A percentile compares a stretch with the other conserved stretches of the same genome.
These are phyloP conservation scores for Beauveria brongniartii DNA, from an alignment of 2,329 filamentous ascomycete genomes.

Conservation along the genomic window DNA sequence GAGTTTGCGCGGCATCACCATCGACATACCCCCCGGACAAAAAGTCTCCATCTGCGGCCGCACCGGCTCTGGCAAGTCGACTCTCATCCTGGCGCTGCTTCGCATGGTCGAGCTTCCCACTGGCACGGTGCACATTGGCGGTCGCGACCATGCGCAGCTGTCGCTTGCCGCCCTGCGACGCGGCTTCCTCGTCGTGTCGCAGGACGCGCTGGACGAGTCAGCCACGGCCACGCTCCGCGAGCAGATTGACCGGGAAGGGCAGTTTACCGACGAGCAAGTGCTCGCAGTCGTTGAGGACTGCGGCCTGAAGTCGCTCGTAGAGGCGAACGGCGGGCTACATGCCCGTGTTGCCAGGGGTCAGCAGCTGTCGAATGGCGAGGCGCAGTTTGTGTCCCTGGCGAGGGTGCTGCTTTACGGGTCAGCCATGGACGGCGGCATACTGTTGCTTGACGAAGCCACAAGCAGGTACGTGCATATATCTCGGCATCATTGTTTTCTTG, in stretches of 20 bases:
- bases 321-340: neutral
- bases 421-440: neutral
- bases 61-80: constrained; percentile 6
- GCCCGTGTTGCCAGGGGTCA: neutral
- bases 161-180: neutral
- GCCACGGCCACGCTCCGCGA: neutral
- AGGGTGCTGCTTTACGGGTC: neutral
- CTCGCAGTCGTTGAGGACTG: neutral
- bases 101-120: neutral
- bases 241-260: neutral
- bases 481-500: no score
- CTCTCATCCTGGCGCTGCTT: neutral
- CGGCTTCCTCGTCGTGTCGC: neutral
- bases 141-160: neutral
- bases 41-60: neutral
- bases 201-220: neutral
- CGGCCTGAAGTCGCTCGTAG: neutral
- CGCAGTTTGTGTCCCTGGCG: neutral
- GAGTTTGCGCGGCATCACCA: neutral
- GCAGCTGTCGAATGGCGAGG: neutral
- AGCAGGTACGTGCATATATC: neutral
- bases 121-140: neutral
- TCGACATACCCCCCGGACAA: neutral
- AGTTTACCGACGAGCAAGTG: neutral
- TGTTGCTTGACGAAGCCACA: neutral